Evolutionary conservation across 2,329 filamentous ascomycete genomes (phyloP).

Genomic region (Scorias spongiosa): DNA sequence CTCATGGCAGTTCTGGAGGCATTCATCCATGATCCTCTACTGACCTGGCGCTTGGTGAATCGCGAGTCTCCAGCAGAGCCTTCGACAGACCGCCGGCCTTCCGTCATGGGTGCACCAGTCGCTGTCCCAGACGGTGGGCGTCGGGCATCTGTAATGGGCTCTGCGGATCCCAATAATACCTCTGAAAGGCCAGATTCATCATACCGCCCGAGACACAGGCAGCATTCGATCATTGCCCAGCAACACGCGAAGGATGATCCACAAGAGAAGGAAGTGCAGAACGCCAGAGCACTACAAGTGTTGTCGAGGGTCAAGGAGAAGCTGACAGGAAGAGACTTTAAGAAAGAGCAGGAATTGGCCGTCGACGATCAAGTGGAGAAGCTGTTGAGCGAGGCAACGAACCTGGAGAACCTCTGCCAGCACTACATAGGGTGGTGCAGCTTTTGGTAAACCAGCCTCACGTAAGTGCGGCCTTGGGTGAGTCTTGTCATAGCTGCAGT

Average conservation of each 20-base stretch:
- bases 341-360: slow-evolving; percentile 66
- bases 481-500: no score
- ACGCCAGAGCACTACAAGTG: slow-evolving; percentile 82
- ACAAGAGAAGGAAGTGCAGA: slow-evolving; percentile 60
- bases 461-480: no score
- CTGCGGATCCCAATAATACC: slow-evolving; percentile 10
- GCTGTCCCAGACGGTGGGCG: slow-evolving; percentile 12
- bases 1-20: slow-evolving; percentile 97
- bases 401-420: slow-evolving; percentile 92
- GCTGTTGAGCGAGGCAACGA: slow-evolving; percentile 86
- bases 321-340: slow-evolving; percentile 85
- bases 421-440: slow-evolving; percentile 99
- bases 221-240: slow-evolving; percentile 11
- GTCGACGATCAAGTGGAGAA: slow-evolving; percentile 86
- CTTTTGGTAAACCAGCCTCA: slow-evolving; percentile 54
- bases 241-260: slow-evolving; percentile 22
- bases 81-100: slow-evolving; percentile 44
- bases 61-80: slow-evolving; percentile 45
- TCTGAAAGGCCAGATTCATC: slow-evolving; percentile 13
- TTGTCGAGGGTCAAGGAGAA: slow-evolving; percentile 88
- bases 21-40: slow-evolving; percentile 97
- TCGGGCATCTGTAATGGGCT: slow-evolving; percentile 18
- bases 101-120: slow-evolving; percentile 36
- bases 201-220: slow-evolving; percentile 16
- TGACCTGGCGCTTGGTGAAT: slow-evolving; percentile 77